These are phyloP conservation scores for Phytophthora sp. DNA, from an alignment of 352 stramenopile genomes.

Conservation along the genomic window DNA sequence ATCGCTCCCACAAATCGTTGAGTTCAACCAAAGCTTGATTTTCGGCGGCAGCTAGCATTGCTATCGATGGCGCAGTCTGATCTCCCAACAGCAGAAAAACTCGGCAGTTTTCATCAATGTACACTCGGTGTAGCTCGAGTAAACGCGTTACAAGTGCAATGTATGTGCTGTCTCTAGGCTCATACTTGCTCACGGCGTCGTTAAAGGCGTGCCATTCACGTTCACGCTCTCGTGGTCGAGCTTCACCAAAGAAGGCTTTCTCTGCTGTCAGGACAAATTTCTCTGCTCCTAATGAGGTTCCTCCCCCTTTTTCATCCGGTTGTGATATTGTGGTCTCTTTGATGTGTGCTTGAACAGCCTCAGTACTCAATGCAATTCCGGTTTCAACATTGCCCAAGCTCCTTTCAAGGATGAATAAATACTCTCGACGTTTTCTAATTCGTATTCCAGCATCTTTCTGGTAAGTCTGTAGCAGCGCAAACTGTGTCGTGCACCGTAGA, in stretches of 20 bases:
- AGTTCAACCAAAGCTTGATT: conserved; percentile 20
- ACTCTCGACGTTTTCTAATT: conserved; percentile 17
- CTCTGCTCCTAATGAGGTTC: neutral
- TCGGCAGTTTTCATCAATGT: conserved; percentile 34
- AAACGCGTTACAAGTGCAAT: conserved; percentile 18
- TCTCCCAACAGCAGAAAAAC: neutral
- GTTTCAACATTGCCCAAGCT: neutral
- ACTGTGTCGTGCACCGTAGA: conserved; percentile 21
- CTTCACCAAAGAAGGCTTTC: conserved; percentile 17
- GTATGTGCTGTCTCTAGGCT: conserved; percentile 19
- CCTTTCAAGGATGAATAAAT: conserved; percentile 11
- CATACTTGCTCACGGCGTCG: conserved; percentile 22
- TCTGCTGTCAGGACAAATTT: conserved; percentile 15
- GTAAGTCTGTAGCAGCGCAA: conserved; percentile 30
- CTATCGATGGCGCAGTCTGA: neutral
- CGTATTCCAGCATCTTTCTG: conserved; percentile 12
- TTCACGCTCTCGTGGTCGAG: conserved; percentile 16
- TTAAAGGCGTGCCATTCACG: conserved; percentile 29
- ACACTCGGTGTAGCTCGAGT: conserved; percentile 45
- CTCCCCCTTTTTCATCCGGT: neutral
- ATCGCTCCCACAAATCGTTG: conserved; percentile 33
- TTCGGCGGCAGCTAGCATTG: conserved; percentile 10
- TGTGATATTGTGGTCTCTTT: neutral
- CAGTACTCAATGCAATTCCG: neutral
- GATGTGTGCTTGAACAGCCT: neutral